These are phyloP conservation scores for Aspergillus spinulosporus DNA, from an alignment of 2,329 filamentous ascomycete species.

Conservation along the genomic window DNA sequence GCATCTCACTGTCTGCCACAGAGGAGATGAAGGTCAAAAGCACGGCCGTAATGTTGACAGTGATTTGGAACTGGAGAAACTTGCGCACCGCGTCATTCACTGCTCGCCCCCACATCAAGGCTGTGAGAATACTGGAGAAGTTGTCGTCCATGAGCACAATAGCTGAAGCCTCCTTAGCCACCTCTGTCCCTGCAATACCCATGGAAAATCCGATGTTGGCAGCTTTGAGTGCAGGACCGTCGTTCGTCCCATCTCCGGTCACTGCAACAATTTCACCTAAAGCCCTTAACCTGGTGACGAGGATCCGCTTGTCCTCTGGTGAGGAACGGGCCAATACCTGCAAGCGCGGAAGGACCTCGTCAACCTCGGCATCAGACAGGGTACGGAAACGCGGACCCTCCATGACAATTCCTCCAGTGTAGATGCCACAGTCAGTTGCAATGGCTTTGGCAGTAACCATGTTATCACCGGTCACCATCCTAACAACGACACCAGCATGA, in stretches of 20 bases:
- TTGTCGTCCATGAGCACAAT: constrained; percentile 68
- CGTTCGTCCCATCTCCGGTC: constrained; percentile 65
- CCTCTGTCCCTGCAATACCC: constrained; percentile 64
- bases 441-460: constrained; percentile 69
- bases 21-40: constrained; percentile 81
- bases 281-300: constrained; percentile 58
- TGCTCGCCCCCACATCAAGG: constrained; percentile 63
- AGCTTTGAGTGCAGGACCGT: constrained; percentile 62
- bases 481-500: constrained; percentile 64
- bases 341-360: constrained; percentile 55
- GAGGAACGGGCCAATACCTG: constrained; percentile 64
- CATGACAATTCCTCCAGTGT: constrained; percentile 61
- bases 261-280: constrained; percentile 60
- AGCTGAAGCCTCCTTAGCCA: constrained; percentile 64
- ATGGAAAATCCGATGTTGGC: constrained; percentile 66
- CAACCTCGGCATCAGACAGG: constrained; percentile 58
- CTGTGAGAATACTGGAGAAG: constrained; percentile 62
- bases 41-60: constrained; percentile 87
- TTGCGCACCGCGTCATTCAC: constrained; percentile 67
- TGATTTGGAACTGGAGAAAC: constrained; percentile 61
- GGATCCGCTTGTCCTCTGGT: constrained; percentile 63
- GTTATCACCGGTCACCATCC: constrained; percentile 69
- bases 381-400: constrained; percentile 65
- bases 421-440: constrained; percentile 69
- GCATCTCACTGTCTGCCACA: constrained; percentile 64